A percentile compares a stretch with the other conserved stretches of the same genome.
Evolutionary conservation across 768 basidiomycete species (phyloP).

Genomic region (Strobilomyces dryophilus): DNA sequence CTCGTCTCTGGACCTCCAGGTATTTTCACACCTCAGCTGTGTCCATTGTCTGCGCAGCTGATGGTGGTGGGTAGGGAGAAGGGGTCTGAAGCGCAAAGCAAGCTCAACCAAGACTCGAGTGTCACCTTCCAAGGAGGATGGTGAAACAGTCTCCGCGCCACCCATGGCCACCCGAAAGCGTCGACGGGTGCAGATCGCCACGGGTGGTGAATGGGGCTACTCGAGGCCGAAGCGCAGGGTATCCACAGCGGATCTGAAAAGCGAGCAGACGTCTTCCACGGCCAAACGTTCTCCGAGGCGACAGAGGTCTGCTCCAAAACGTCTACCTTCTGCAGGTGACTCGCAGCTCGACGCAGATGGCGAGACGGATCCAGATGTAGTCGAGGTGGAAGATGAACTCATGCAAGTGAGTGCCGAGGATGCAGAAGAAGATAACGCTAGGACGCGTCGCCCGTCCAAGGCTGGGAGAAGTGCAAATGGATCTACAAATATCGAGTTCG

Average conservation of each 20-base stretch:
- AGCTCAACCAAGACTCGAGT: slow-evolving; percentile 7
- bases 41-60: not conserved
- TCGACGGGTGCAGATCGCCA: slow-evolving; percentile 11
- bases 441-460: not conserved
- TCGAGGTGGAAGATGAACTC: slow-evolving; percentile 35
- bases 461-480: slow-evolving; percentile 1
- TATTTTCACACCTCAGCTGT: slow-evolving; percentile 23
- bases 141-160: slow-evolving; percentile 18
- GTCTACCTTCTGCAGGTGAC: slow-evolving; percentile 22
- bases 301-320: slow-evolving; percentile 14
- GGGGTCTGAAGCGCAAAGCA: slow-evolving; percentile 15
- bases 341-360: slow-evolving; percentile 33
- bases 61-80: slow-evolving; percentile 15
- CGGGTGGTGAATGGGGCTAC: slow-evolving; percentile 8
- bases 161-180: slow-evolving; percentile 22
- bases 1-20: slow-evolving; percentile 57
- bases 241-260: slow-evolving; percentile 11
- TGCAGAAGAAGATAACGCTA: slow-evolving; percentile 10
- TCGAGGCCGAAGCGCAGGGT: slow-evolving; percentile 8
- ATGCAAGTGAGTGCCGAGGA: slow-evolving; percentile 25
- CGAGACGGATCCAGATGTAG: slow-evolving; percentile 32
- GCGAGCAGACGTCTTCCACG: not conserved
- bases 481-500: slow-evolving; percentile 17
- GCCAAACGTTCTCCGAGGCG: slow-evolving; percentile 25
- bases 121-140: slow-evolving; percentile 5